These are phyloP conservation scores for Ophiorrhiza pumila DNA, from an alignment of 257 asterid genomes.

Conservation along the genomic window DNA sequence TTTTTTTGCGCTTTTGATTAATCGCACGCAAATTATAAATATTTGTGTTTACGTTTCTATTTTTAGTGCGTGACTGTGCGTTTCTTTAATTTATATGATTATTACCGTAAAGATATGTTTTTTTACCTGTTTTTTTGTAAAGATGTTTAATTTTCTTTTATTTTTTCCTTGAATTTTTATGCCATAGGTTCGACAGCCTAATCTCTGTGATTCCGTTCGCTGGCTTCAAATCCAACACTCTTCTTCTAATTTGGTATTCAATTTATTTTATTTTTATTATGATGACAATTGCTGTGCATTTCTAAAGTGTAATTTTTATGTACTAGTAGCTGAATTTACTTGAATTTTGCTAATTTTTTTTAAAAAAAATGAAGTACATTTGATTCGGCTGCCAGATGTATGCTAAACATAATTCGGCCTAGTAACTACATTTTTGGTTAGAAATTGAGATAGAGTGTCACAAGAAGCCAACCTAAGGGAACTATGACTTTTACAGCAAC, in stretches of 20 bases:
- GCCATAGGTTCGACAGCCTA: conserved; percentile 58
- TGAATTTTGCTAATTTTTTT: background rate
- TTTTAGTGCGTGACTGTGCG: background rate
- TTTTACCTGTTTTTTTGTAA: background rate
- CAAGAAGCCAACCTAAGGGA: background rate
- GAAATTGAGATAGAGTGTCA: background rate
- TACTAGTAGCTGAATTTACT: background rate
- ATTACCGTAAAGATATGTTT: background rate
- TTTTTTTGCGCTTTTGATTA: background rate
- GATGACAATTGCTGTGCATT: background rate
- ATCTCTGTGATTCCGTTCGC: conserved; percentile 59
- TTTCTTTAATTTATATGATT: background rate
- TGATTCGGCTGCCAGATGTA: background rate
- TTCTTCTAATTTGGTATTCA: conserved; percentile 57
- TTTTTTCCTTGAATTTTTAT: background rate
- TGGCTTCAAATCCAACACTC: conserved; percentile 91
- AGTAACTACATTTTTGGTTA: background rate
- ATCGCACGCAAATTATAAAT: background rate
- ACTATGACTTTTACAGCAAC: background rate
- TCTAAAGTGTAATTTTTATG: background rate
- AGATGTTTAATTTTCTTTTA: background rate
- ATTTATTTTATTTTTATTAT: background rate
- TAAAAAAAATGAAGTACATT: background rate
- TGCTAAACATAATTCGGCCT: background rate
- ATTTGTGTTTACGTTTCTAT: background rate